Conservation (phyloP, 2,329 filamentous ascomycete genomes). For the Trichoderma afroharzianum region DNA sequence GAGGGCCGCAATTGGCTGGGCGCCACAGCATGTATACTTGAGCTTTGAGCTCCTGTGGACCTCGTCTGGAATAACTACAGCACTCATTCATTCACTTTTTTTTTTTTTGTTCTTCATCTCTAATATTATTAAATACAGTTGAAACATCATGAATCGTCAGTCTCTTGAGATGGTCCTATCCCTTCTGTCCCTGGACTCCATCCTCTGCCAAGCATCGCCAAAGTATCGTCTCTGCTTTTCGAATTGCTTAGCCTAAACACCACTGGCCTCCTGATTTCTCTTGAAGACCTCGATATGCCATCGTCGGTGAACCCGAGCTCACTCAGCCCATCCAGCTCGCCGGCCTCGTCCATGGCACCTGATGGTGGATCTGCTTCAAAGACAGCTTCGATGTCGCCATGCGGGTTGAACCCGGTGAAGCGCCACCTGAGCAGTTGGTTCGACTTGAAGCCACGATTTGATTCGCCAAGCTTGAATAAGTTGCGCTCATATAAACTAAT, state of each 20-base stretch:
- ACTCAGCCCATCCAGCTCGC: conserved; percentile 32
- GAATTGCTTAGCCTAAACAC: conserved; percentile 17
- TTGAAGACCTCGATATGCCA: conserved; percentile 28
- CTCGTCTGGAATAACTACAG: not conserved
- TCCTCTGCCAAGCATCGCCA: conserved; percentile 7
- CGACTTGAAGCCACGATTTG: conserved; percentile 38
- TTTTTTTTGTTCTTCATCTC: not conserved
- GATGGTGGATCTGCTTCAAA: conserved; percentile 56
- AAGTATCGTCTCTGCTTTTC: conserved; percentile 1
- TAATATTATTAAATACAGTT: not conserved
- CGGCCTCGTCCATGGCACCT: conserved; percentile 33
- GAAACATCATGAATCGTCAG: not conserved
- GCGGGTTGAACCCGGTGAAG: conserved; percentile 51
- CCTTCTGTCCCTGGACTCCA: not conserved
- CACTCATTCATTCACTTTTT: not conserved
- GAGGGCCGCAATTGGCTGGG: not conserved
- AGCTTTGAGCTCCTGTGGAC: not conserved
- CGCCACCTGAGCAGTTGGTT: conserved; percentile 33
- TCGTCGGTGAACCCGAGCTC: conserved; percentile 34
- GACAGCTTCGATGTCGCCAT: conserved; percentile 58
- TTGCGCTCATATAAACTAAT: conserved; percentile 59
- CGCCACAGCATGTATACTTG: not conserved
- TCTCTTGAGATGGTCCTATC: not conserved
- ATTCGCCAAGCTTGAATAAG: conserved; percentile 19
- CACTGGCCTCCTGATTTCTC: conserved; percentile 21